phyloP scores from a whole-genome alignment of 2,329 filamentous ascomycete species.

The Basipetospora chlamydospora region DNA sequence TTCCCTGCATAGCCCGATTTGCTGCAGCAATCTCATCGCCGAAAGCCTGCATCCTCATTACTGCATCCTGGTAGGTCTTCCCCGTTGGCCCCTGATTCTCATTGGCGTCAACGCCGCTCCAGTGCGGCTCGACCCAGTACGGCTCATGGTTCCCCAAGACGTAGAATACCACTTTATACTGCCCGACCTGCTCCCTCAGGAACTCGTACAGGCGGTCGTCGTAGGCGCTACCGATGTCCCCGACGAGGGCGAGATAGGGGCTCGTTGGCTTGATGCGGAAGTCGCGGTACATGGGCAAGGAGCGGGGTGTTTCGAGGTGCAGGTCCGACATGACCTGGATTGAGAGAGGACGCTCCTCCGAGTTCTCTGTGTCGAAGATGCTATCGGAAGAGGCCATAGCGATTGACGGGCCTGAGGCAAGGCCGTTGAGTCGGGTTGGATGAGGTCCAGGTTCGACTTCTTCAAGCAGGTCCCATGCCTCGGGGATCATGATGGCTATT shows the following conservation, averaged over 20 bases:
- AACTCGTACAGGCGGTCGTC: slow-evolving; percentile 25
- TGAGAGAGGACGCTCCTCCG: no score
- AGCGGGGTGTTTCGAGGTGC: slow-evolving; percentile 26
- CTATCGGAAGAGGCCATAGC: no score
- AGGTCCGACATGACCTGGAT: slow-evolving; percentile 20
- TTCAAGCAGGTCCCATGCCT: no score
- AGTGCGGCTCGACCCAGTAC: slow-evolving; percentile 17
- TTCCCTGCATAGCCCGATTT: slow-evolving; percentile 16
- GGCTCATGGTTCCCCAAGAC: slow-evolving; percentile 34
- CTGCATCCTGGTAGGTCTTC: not conserved
- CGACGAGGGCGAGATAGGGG: slow-evolving; percentile 30
- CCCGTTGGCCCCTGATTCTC: slow-evolving; percentile 3
- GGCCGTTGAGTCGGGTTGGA: no score
- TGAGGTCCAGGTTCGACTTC: no score
- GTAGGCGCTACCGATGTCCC: slow-evolving; percentile 29
- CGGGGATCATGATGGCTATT: no score
- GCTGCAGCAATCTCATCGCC: not conserved
- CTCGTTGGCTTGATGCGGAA: slow-evolving; percentile 24
- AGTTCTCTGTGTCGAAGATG: no score
- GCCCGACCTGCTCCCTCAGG: slow-evolving; percentile 21
- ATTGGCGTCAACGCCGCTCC: slow-evolving; percentile 22
- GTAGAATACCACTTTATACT: slow-evolving; percentile 27
- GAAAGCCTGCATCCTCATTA: not conserved
- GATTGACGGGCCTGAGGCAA: no score
- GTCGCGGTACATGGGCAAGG: slow-evolving; percentile 19